A percentile compares a stretch with the other conserved stretches of the same genome.
Conservation (phyloP, 164 flowering plant species). For the Kalanchoe fedtschenkoi region DNA sequence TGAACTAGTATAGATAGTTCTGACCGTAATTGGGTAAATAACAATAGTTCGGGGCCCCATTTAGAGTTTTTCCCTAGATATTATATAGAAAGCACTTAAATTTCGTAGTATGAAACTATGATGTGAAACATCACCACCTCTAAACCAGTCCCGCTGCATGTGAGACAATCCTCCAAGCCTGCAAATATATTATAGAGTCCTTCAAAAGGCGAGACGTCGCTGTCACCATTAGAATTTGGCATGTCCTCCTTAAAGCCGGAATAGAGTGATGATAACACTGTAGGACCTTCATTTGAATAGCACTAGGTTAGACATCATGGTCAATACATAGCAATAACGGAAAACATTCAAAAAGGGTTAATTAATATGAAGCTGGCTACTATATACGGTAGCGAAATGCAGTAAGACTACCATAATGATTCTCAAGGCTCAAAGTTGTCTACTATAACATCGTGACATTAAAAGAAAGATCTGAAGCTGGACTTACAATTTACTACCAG, state of each 20-base stretch:
- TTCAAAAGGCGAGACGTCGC: conserved; percentile 14
- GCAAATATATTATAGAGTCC: conserved; percentile 35
- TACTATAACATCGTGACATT: neutral
- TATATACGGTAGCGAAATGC: neutral
- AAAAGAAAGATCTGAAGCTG: conserved; percentile 4
- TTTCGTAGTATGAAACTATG: neutral
- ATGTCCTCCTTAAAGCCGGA: conserved; percentile 25
- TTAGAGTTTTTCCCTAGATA: too few species aligned
- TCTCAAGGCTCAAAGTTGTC: neutral
- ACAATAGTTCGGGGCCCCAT: too few species aligned
- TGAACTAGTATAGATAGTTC: too few species aligned
- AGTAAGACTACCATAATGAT: neutral
- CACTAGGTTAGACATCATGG: neutral
- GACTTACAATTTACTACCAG: conserved; percentile 75
- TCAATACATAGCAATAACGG: neutral
- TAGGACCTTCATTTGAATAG: conserved; percentile 48
- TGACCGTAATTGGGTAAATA: too few species aligned
- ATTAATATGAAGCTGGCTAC: too few species aligned
- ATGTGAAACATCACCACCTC: conserved; percentile 28
- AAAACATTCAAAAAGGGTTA: too few species aligned
- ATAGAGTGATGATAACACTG: conserved; percentile 38
- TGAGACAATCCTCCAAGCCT: conserved; percentile 69
- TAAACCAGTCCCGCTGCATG: conserved; percentile 35
- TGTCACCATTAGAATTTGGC: conserved; percentile 15
- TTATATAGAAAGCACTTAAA: neutral